Evolutionary conservation across 2,329 filamentous ascomycete genomes (phyloP).

Genomic region (Aspergillus alliaceus): DNA sequence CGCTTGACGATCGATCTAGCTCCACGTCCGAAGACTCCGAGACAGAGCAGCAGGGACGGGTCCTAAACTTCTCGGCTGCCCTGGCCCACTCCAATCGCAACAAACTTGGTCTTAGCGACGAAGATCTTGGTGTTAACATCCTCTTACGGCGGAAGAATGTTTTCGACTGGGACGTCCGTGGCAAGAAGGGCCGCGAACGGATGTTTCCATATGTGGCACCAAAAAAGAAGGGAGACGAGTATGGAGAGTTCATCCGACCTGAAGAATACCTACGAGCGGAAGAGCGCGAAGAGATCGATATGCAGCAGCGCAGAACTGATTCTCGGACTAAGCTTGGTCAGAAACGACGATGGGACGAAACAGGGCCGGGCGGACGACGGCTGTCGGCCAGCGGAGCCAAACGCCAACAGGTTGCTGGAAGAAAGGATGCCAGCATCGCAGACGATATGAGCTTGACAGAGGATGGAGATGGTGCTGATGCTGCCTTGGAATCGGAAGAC

Average conservation of each 20-base stretch:
- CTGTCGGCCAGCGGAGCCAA: conserved; percentile 56
- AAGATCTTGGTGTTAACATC: conserved; percentile 88
- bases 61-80: conserved; percentile 82
- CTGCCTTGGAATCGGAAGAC: conserved; percentile 56
- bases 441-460: conserved; percentile 49
- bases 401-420: conserved; percentile 53
- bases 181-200: conserved; percentile 87
- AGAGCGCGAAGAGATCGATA: conserved; percentile 76
- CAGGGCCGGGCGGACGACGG: conserved; percentile 44
- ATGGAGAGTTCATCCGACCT: conserved; percentile 87
- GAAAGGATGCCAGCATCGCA: conserved; percentile 46
- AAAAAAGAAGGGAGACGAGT: conserved; percentile 80
- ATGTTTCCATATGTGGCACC: conserved; percentile 87
- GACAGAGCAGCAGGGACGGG: conserved; percentile 85
- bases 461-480: conserved; percentile 59
- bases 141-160: conserved; percentile 83
- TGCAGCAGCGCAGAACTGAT: conserved; percentile 55
- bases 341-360: conserved; percentile 91
- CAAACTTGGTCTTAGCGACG: conserved; percentile 82
- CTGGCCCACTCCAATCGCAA: conserved; percentile 80
- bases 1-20: conserved; percentile 73
- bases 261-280: conserved; percentile 94
- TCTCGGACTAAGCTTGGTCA: conserved; percentile 72
- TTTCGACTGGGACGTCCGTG: conserved; percentile 90
- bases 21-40: conserved; percentile 89